A percentile compares a stretch with the other conserved stretches of the same genome.
These are phyloP conservation scores for Escallonia rubra DNA, from an alignment of 129 eudicot genomes.

Conservation along the genomic window DNA sequence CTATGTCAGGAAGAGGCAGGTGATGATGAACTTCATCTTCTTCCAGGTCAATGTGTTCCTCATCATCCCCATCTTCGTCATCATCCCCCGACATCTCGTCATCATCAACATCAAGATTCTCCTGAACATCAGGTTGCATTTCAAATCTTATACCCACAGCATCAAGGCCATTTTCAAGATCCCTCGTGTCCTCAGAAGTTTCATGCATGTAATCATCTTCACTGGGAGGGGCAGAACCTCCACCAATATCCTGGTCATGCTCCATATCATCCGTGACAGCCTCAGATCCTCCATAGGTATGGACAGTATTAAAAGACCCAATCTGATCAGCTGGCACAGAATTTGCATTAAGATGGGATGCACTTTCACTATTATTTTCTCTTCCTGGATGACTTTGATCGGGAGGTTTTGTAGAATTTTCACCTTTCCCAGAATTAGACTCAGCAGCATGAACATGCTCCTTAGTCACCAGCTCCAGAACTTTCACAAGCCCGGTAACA, in stretches of 20 bases:
- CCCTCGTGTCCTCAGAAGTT: constrained; percentile 59
- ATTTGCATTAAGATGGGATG: constrained; percentile 43
- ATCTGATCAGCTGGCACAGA: constrained; percentile 36
- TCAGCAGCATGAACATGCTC: constrained; percentile 90
- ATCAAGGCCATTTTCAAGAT: constrained; percentile 69
- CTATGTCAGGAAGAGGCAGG: constrained; percentile 81
- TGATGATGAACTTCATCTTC: constrained; percentile 83
- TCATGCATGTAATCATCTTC: constrained; percentile 98
- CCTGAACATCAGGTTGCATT: constrained; percentile 63
- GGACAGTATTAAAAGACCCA: constrained; percentile 48
- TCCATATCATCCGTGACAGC: constrained; percentile 90
- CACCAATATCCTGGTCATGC: constrained; percentile 91
- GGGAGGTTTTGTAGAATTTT: constrained; percentile 49
- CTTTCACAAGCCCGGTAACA: constrained; percentile 79
- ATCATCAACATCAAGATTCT: constrained; percentile 79
- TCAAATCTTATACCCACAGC: constrained; percentile 79
- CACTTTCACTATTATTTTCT: constrained; percentile 44
- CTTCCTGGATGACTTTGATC: constrained; percentile 38
- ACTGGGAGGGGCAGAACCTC: constrained; percentile 59
- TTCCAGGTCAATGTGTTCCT: constrained; percentile 72
- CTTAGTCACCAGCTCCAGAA: constrained; percentile 79
- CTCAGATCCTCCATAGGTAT: constrained; percentile 80
- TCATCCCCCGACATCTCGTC: constrained; percentile 93
- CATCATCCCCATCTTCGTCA: constrained; percentile 75
- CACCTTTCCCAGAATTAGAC: constrained; percentile 41